These are phyloP conservation scores for Calonectria naviculata DNA, from an alignment of 2,329 filamentous ascomycete genomes.

Conservation along the genomic window DNA sequence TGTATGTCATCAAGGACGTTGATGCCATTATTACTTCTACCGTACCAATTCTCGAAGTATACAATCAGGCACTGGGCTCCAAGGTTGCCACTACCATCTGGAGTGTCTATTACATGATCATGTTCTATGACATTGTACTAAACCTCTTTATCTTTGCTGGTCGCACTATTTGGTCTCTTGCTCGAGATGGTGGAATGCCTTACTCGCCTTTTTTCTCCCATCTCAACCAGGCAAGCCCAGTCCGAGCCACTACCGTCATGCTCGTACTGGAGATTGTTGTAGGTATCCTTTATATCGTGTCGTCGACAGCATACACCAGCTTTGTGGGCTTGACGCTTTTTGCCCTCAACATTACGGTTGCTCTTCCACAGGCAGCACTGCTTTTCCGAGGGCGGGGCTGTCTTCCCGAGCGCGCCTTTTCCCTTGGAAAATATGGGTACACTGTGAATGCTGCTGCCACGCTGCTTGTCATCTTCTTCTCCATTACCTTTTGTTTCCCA, in stretches of 20 bases:
- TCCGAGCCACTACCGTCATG: slow-evolving; percentile 39
- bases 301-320: slow-evolving; percentile 37
- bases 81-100: slow-evolving; percentile 39
- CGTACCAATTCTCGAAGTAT: slow-evolving; percentile 38
- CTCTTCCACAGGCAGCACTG: slow-evolving; percentile 34
- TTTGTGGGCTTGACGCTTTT: slow-evolving; percentile 39
- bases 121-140: slow-evolving; percentile 42
- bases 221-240: slow-evolving; percentile 34
- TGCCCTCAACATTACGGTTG: slow-evolving; percentile 39
- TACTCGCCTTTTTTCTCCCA: slow-evolving; percentile 34
- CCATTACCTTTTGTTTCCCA: slow-evolving; percentile 39
- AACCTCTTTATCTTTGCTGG: slow-evolving; percentile 40
- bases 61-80: slow-evolving; percentile 37
- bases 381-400: slow-evolving; percentile 35
- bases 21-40: slow-evolving; percentile 35
- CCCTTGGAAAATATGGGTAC: slow-evolving; percentile 36
- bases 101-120: slow-evolving; percentile 38
- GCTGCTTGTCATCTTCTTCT: slow-evolving; percentile 35
- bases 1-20: slow-evolving; percentile 38
- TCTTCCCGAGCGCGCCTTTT: slow-evolving; percentile 38
- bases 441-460: slow-evolving; percentile 32
- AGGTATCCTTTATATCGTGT: slow-evolving; percentile 37
- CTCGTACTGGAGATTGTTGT: slow-evolving; percentile 40
- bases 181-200: slow-evolving; percentile 37
- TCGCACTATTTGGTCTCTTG: slow-evolving; percentile 39